Percentiles rank a stretch among this genome's conserved stretches.
Evolutionary conservation across 1,139 yeast genomes (phyloP).

Genomic region (Candida freyschussii): DNA sequence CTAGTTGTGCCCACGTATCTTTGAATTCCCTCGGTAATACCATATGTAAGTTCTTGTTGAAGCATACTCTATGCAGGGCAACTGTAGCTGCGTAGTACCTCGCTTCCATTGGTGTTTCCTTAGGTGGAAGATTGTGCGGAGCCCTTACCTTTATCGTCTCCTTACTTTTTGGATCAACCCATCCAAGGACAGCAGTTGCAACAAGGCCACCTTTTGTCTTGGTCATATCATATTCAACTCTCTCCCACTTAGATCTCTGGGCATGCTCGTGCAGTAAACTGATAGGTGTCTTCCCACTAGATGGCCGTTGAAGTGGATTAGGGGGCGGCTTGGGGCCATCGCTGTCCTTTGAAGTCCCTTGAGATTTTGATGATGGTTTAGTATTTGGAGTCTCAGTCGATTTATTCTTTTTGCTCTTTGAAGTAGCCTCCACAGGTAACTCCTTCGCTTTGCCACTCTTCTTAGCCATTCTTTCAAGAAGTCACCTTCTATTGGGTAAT

Average conservation of each 20-base stretch:
- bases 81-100: conserved; percentile 88
- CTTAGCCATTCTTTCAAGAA: conserved; percentile 20
- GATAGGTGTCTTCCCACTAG: conserved; percentile 90
- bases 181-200: conserved; percentile 57
- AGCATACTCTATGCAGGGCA: conserved; percentile 74
- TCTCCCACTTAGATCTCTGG: conserved; percentile 86
- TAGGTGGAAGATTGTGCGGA: conserved; percentile 32
- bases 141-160: conserved; percentile 56
- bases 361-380: conserved; percentile 7
- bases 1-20: conserved; percentile 71
- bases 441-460: conserved; percentile 10
- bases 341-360: conserved; percentile 18
- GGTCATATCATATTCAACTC: conserved; percentile 71
- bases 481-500: no score
- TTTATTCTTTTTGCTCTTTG: conserved; percentile 11
- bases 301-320: conserved; percentile 51
- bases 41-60: conserved; percentile 79
- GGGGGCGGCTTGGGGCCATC: conserved; percentile 23
- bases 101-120: conserved; percentile 79
- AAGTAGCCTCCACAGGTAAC: conserved; percentile 7
- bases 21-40: conserved; percentile 81
- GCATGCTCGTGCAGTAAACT: conserved; percentile 82
- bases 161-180: conserved; percentile 78
- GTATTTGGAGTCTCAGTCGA: conserved; percentile 17
- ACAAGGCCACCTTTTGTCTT: conserved; percentile 50